Evolutionary conservation across 371 early-diverging fungal genomes (phyloP).

Genomic region (Funneliformis caledonium): DNA sequence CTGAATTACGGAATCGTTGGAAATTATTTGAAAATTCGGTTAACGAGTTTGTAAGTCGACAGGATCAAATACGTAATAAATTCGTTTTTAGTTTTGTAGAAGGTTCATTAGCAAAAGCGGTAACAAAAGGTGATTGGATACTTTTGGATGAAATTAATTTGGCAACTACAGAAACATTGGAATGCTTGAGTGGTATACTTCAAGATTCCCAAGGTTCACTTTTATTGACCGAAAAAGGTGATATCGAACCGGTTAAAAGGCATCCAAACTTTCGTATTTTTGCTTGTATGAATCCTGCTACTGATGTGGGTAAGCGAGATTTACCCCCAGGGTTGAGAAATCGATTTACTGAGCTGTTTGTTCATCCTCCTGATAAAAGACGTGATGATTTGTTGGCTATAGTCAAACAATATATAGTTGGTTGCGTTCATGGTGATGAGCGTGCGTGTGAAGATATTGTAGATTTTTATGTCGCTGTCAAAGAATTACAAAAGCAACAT

Average conservation of each 20-base stretch:
- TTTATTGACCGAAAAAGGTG: slow-evolving; percentile 91
- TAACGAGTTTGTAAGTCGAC: slow-evolving; percentile 70
- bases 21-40: slow-evolving; percentile 64
- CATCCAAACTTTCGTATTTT: slow-evolving; percentile 98
- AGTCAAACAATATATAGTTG: slow-evolving; percentile 75
- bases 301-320: slow-evolving; percentile 98
- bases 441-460: slow-evolving; percentile 75
- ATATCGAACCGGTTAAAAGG: slow-evolving; percentile 81
- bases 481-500: slow-evolving; percentile 71
- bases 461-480: slow-evolving; percentile 84
- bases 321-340: slow-evolving; percentile 91
- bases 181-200: slow-evolving; percentile 88
- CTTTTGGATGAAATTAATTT: slow-evolving; percentile 99
- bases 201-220: slow-evolving; percentile 83
- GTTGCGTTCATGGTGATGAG: slow-evolving; percentile 65
- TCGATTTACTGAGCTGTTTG: slow-evolving; percentile 95
- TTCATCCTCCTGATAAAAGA: slow-evolving; percentile 87
- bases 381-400: slow-evolving; percentile 84
- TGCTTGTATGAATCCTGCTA: slow-evolving; percentile 99
- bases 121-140: slow-evolving; percentile 95
- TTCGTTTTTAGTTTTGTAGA: slow-evolving; percentile 95
- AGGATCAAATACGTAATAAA: slow-evolving; percentile 75
- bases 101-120: slow-evolving; percentile 91
- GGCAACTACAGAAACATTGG: slow-evolving; percentile 94
- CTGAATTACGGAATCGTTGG: slow-evolving; percentile 63